Base-by-base conservation (phyloP, 2,329 filamentous ascomycete species). In the Pseudocercospora fijiensis region DNA sequence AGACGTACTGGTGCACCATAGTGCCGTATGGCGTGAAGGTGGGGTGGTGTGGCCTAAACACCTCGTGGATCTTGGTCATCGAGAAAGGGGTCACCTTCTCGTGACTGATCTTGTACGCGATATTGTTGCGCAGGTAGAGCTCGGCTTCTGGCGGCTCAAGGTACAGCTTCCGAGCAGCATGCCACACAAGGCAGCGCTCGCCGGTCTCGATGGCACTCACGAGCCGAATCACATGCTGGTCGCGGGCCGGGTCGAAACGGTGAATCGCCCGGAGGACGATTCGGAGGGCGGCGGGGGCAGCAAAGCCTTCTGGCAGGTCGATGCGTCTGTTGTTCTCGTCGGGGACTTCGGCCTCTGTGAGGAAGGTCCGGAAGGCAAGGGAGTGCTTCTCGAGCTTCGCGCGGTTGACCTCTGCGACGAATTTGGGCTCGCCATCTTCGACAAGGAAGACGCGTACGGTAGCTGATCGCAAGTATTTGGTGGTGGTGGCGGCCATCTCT, bases 1-100 rank as follows among this genome's bases (percentile, higher is more conserved):
- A 65, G 30, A 63, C 64, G 52, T 63, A 61, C 52, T 65, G 64
- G 30, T 65, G 60, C 10, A 63, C 57, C 45, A 65, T 33, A 10
- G 49, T 56, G 9, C 51, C 11, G 60, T 61, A 65, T 11, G 53
- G 45, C 24, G 41, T 45, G 24, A 41, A 11, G n/a, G 13, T 22
- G 49, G 7, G 11, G 13, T 26, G 22, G 60, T 41, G 28, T n/a
- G 49, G 41, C 16, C 8, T 6, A 24, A 63, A 60, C 24, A 61
- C 49, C 13, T 59, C 30, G 28, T 62, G 37, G 27, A 61, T 47
- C 4, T 45, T 45, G 0, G 16, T n/a, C 56, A 66, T 64, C 16
- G 37, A 24, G 9, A 57, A 28, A 3, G 61, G 53, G 1, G 64
- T 64, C 16, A 55, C 37, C 16, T 43, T 26, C 13, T 57, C 27